Evolutionary conservation across 768 basidiomycete species (phyloP).

Genomic region (Tephrocybe sp.): DNA sequence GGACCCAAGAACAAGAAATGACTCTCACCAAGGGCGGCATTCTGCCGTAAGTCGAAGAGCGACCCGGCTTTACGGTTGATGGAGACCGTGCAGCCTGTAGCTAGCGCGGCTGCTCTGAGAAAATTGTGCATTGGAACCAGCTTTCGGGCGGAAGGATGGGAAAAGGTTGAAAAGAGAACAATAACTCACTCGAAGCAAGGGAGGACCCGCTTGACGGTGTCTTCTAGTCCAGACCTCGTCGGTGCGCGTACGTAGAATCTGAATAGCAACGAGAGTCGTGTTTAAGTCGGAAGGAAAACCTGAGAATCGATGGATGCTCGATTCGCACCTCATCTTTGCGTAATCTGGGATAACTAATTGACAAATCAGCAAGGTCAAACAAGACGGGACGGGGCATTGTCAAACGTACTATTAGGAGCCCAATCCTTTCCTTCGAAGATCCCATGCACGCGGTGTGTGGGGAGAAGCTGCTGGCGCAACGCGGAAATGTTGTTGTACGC

Average conservation of each 20-base stretch:
- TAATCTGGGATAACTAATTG: conserved; percentile 78
- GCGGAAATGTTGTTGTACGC: conserved; percentile 78
- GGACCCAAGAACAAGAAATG: too few relatives aligned
- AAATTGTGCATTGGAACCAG: background rate
- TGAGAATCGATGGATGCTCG: background rate
- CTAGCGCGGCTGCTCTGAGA: conserved; percentile 19
- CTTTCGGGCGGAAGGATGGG: background rate
- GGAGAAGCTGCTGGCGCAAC: conserved; percentile 77
- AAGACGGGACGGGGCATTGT: background rate
- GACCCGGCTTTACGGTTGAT: conserved; percentile 8
- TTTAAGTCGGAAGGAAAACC: background rate
- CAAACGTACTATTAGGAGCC: conserved; percentile 62
- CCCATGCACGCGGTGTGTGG: conserved; percentile 77
- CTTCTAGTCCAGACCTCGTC: conserved; percentile 55
- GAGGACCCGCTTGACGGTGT: conserved; percentile 54
- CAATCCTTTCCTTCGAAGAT: conserved; percentile 74
- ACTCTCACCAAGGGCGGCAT: conserved; percentile 41
- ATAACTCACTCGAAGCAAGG: conserved; percentile 45
- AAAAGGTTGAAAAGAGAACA: background rate
- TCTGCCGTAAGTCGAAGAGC: conserved; percentile 21
- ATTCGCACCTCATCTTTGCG: conserved; percentile 67
- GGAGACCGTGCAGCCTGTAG: conserved; percentile 20
- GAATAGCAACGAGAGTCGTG: too few relatives aligned
- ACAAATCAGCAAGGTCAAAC: background rate
- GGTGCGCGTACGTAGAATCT: conserved; percentile 77